These are phyloP conservation scores for Bruguiera sexangula DNA, from an alignment of 345 rosid genomes.

Conservation along the genomic window DNA sequence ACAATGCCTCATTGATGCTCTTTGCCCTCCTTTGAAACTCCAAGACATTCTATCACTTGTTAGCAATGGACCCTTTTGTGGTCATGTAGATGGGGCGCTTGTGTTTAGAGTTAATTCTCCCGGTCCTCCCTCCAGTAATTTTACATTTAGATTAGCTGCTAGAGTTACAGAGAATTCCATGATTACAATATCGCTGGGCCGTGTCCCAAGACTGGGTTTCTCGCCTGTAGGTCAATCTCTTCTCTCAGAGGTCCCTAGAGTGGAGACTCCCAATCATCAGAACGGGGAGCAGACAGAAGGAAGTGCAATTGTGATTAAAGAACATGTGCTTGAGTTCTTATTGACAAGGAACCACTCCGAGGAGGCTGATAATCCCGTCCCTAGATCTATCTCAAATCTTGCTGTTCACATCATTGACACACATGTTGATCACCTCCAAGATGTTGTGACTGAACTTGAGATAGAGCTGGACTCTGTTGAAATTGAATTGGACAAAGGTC, in stretches of 20 bases:
- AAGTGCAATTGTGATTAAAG: conserved; percentile 77
- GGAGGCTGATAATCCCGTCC: conserved; percentile 97
- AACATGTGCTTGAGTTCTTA: conserved; percentile 94
- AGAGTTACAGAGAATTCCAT: conserved; percentile 87
- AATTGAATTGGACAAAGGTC: conserved; percentile 90
- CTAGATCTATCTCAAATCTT: conserved; percentile 77
- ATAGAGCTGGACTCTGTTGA: conserved; percentile 86
- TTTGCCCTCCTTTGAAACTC: conserved; percentile 92
- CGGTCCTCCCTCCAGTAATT: conserved; percentile 71
- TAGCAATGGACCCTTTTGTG: conserved; percentile 94
- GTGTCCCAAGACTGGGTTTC: conserved; percentile 90
- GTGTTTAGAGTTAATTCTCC: conserved; percentile 96
- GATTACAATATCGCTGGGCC: conserved; percentile 85
- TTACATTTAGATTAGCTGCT: conserved; percentile 85
- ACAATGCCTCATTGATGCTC: conserved; percentile 78
- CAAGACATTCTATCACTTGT: conserved; percentile 91
- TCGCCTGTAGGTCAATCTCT: conserved; percentile 76
- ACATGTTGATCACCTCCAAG: conserved; percentile 92
- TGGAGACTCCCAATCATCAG: conserved; percentile 52
- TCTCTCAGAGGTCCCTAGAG: conserved; percentile 83
- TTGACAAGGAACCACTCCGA: conserved; percentile 96
- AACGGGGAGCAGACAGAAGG: conserved; percentile 52
- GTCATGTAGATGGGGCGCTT: conserved; percentile 83
- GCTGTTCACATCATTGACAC: conserved; percentile 86
- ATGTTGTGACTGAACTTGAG: conserved; percentile 81